Evolutionary conservation across 768 basidiomycete genomes (phyloP).

Genomic region (Tephrocybe sp.): DNA sequence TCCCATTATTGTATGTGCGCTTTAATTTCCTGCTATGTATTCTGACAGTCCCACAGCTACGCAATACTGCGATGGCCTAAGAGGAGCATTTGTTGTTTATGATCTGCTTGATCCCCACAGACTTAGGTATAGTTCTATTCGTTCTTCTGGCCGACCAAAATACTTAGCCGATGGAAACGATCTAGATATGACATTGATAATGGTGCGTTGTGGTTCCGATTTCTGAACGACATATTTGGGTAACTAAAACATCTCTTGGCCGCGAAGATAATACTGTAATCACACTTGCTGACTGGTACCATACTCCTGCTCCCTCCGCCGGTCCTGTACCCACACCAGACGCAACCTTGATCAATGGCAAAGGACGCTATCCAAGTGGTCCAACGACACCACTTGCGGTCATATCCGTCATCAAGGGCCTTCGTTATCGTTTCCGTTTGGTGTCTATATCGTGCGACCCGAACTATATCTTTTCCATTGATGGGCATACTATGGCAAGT

Average conservation of each 20-base stretch:
- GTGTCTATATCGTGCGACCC: constrained; percentile 45
- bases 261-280: constrained; percentile 47
- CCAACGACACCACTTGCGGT: constrained; percentile 34
- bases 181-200: constrained; percentile 39
- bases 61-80: constrained; percentile 3
- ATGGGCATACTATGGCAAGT: constrained; percentile 38
- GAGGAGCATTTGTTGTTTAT: constrained; percentile 1
- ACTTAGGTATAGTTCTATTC: constrained; percentile 15
- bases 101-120: constrained; percentile 31
- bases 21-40: background rate
- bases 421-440: constrained; percentile 48
- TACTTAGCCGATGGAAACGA: background rate
- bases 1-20: constrained; percentile 5
- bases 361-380: constrained; percentile 40
- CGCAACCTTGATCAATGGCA: constrained; percentile 45
- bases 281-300: constrained; percentile 46
- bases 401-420: constrained; percentile 33
- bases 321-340: constrained; percentile 28
- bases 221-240: too few species aligned
- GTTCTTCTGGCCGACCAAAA: background rate
- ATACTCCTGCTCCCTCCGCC: constrained; percentile 23
- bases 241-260: too few species aligned
- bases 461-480: constrained; percentile 42
- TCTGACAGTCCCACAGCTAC: background rate
- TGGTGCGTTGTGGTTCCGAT: constrained; percentile 37